Base-by-base conservation (phyloP, 2,329 filamentous ascomycete species). In the Akanthomyces muscarius region DNA sequence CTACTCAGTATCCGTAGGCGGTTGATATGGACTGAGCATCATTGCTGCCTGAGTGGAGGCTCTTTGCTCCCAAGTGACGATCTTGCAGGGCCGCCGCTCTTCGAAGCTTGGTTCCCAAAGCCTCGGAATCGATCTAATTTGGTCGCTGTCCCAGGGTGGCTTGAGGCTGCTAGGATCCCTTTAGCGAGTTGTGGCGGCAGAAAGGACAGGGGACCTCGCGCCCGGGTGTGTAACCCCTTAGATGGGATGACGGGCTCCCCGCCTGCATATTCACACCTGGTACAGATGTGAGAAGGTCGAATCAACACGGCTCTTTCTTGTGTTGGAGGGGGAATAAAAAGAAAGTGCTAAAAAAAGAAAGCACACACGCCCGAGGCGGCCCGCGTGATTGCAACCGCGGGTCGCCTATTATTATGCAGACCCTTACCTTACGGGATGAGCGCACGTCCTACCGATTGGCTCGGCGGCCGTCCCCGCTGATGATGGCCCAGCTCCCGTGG, bases 171-270 rank as follows among this genome's bases (percentile, higher is more conserved):
- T 16, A 8, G 30, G 30, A 23, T 41, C 21, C 50, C 30, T 60
- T 42, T 60, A 52, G 47, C 23, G 57, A 60, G 38, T 51, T 45
- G 44, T 51, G 57, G 57, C 57, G 57, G 57, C 36, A 60, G 42
- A 60, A 60, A 33, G 45, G 28, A 16, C 48, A 51, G 18, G 41
- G 41, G 28, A 36, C n/a, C 44, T 33, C 28, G 54, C 23, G 30
- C 16, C 10, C 14, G n/a, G 25, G 14, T 5, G 33, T 59, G 56
- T 16, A 42, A 60, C 36, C 45, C 16, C n/a, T 36, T 33, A 41
- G 44, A 59, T 48, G 30, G 56, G 44, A 59, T 28, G 44, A 50
- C 30, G 44, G 36, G 56, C 36, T 23, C 23, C 52, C 28, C 56
- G 54, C 33, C 14, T 45, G 25, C 38, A 44, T 33, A 36, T 21